Base-by-base conservation (phyloP, 106 monocot species). In the Dendrobium chrysotoxum region DNA sequence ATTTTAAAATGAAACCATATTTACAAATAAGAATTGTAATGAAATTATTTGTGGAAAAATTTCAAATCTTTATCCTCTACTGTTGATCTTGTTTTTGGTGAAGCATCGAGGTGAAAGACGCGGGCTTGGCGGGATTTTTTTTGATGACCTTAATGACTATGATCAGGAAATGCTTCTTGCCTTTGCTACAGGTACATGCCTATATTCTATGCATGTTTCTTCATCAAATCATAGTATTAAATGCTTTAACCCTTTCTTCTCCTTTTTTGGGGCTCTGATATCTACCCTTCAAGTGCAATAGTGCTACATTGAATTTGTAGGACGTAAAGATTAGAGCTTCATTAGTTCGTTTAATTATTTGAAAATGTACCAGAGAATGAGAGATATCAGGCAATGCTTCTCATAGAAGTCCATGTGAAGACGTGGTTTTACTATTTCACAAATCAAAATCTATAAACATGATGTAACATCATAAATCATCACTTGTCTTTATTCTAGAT, bases 121-220 rank as follows among this genome's bases (percentile, higher is more conserved):
- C 75, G 99, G 99, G 41, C 95, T 99, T 75, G 99, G 99, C 42
- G 99, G 99, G 61, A 99, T 99, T 85, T 99, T 99, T 77, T 99
- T 99, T 76, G 95, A 99, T 91, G 99, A 99, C 67, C 86, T 99
- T 35, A 99, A 95, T 86, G 90, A 95, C 64, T 90, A 90, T 80
- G 93, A 99, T 84, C 99, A 99, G 85, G 95, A 99, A 81, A 91
- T 99, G 99, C 99, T 99, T 55, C 93, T 99, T 58, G 84, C 67
- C 50, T 99, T 99, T 83, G 83, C 93, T 38, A 95, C 91, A 70
- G 99, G 99, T 99, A 90, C 80, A 72, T 21, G 30, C 15, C 42
- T 74, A 0, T 41, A 74, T 74, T 21, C 0, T 23, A 20, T 74
- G 41, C 16, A 40, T 74, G n/a, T 42, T 74, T 20, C n/a, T 42